phyloP scores from a whole-genome alignment of 179 eudicot species.

The Camellia oleifera region DNA sequence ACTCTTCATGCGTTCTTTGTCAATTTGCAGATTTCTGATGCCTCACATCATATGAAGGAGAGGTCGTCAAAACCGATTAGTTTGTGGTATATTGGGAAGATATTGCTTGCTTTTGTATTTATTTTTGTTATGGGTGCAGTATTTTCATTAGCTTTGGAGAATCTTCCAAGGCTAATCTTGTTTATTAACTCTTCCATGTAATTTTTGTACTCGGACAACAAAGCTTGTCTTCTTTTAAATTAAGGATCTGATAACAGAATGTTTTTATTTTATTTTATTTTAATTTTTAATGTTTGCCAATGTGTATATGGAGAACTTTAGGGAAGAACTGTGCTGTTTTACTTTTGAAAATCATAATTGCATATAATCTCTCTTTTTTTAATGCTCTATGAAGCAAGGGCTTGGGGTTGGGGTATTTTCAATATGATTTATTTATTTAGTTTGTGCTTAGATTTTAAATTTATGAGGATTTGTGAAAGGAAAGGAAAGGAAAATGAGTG shows the following conservation, averaged over 20 bases:
- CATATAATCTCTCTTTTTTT: too few species aligned
- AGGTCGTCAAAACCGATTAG: conserved; percentile 29
- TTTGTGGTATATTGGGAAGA: conserved; percentile 52
- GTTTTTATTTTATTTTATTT: neutral
- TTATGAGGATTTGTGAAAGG: too few species aligned
- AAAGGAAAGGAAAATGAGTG: too few species aligned
- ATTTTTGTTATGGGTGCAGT: conserved; percentile 58
- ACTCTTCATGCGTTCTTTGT: neutral
- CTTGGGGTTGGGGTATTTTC: too few species aligned
- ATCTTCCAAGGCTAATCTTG: conserved; percentile 58
- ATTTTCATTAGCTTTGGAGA: conserved; percentile 63
- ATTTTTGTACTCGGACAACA: neutral
- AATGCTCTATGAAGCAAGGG: too few species aligned
- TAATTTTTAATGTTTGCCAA: too few species aligned
- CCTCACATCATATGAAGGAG: conserved; percentile 17
- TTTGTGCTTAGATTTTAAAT: too few species aligned
- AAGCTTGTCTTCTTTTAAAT: neutral
- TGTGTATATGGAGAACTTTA: too few species aligned
- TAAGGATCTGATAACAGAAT: neutral
- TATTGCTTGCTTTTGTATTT: conserved; percentile 58
- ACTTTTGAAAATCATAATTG: too few species aligned
- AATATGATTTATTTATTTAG: too few species aligned
- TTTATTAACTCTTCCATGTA: conserved; percentile 43
- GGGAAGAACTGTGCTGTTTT: too few species aligned
- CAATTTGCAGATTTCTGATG: conserved; percentile 44